phyloP scores from a whole-genome alignment of 2,329 filamentous ascomycete species.

The Curvularia sp. region DNA sequence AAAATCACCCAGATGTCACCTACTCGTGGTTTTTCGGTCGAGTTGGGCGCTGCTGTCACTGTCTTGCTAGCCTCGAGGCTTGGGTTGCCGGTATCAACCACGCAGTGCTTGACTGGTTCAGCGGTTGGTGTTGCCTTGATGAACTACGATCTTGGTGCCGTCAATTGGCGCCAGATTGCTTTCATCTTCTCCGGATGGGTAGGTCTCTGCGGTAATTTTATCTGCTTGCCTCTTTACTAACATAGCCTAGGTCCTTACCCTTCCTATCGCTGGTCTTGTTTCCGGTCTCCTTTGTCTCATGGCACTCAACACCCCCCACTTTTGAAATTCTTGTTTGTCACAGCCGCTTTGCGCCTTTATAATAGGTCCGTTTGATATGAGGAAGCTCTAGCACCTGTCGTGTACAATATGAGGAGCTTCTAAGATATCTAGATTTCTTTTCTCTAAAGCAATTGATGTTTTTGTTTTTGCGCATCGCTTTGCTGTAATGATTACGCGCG shows the following conservation, averaged over 20 bases:
- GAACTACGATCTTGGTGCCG: conserved; percentile 46
- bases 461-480: not conserved
- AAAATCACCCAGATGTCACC: conserved; percentile 68
- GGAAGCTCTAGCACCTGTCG: not conserved
- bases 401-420: no score
- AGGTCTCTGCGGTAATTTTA: not conserved
- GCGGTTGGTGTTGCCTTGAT: conserved; percentile 38
- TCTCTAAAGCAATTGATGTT: not conserved
- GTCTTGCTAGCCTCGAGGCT: conserved; percentile 69
- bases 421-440: not conserved
- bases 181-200: conserved; percentile 47
- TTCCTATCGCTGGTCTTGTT: conserved; percentile 53
- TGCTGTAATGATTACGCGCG: not conserved
- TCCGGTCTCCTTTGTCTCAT: conserved; percentile 52
- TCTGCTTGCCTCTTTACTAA: not conserved
- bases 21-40: conserved; percentile 56
- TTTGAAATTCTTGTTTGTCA: conserved; percentile 13
- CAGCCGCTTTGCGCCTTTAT: not conserved
- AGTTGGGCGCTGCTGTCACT: conserved; percentile 62
- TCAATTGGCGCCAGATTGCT: conserved; percentile 54
- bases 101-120: conserved; percentile 59
- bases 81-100: conserved; percentile 68
- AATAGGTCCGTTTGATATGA: no score
- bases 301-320: conserved; percentile 54
- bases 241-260: conserved; percentile 53